Conservation (phyloP, 2,329 filamentous ascomycete species). For the Talaromyces sp. region DNA sequence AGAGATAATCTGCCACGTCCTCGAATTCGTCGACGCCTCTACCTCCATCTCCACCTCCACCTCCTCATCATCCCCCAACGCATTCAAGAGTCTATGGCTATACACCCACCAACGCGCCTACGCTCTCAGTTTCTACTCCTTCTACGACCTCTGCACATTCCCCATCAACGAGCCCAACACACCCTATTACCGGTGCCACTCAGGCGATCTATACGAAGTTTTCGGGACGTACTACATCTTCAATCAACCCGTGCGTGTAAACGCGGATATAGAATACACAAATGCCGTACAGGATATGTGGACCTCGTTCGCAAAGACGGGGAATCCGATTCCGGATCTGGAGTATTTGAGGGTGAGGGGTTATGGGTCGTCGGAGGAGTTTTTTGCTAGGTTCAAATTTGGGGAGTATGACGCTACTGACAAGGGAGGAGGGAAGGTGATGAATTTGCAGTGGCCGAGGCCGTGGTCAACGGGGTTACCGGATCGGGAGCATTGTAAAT, state of each 20-base stretch:
- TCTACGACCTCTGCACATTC: constrained; percentile 20
- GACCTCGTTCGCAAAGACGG: constrained; percentile 20
- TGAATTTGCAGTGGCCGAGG: constrained; percentile 17
- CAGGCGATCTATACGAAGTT: constrained; percentile 18
- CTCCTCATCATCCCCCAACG: neutral
- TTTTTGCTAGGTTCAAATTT: constrained; percentile 1
- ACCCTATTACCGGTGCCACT: constrained; percentile 20
- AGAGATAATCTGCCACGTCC: constrained; percentile 12
- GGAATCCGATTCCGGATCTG: constrained; percentile 16
- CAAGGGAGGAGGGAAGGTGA: neutral
- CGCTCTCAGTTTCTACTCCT: constrained; percentile 17
- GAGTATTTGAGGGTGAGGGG: constrained; percentile 9
- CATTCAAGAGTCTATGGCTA: constrained; percentile 19
- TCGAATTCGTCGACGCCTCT: constrained; percentile 16
- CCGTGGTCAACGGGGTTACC: constrained; percentile 12
- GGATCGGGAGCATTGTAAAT: constrained; percentile 14
- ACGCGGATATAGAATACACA: constrained; percentile 20
- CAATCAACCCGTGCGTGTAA: constrained; percentile 16
- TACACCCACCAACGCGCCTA: constrained; percentile 20
- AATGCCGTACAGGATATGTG: constrained; percentile 21
- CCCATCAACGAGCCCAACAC: constrained; percentile 17
- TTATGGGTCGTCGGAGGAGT: constrained; percentile 9
- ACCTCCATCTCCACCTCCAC: neutral
- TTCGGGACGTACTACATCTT: constrained; percentile 22
- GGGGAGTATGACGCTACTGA: neutral